phyloP scores from a whole-genome alignment of 208 protist species.

The Wallacemonas sp. region DNA sequence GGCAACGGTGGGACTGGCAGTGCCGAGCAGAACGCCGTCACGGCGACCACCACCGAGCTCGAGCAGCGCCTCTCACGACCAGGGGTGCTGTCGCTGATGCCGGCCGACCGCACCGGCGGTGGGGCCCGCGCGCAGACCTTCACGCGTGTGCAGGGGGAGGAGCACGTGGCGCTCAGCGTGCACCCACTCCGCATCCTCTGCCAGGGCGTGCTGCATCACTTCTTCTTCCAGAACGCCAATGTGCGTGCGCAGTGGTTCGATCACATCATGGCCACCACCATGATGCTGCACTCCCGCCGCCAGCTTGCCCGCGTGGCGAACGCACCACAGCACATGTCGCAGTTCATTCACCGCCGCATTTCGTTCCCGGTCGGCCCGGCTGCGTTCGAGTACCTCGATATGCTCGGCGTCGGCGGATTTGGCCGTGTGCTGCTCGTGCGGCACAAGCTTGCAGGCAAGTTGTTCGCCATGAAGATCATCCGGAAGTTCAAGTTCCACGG shows the following conservation, averaged over 20 bases:
- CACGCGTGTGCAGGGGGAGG: conserved; percentile 6
- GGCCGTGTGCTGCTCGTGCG: conserved; percentile 75
- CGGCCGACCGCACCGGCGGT: not conserved
- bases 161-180: conserved; percentile 30
- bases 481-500: conserved; percentile 55
- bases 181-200: conserved; percentile 59
- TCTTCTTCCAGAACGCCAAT: conserved; percentile 62
- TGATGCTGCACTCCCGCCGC: conserved; percentile 24
- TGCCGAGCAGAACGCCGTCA: conserved; percentile 8
- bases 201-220: conserved; percentile 54
- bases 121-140: not conserved
- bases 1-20: not conserved
- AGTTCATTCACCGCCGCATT: conserved; percentile 47
- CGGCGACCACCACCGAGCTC: conserved; percentile 5
- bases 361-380: conserved; percentile 39
- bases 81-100: conserved; percentile 24
- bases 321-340: conserved; percentile 28
- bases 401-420: conserved; percentile 77
- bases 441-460: conserved; percentile 50
- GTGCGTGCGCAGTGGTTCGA: conserved; percentile 50
- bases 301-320: conserved; percentile 25
- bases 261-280: conserved; percentile 35
- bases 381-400: conserved; percentile 55
- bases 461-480: conserved; percentile 83
- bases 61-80: conserved; percentile 27